Conservation (phyloP, 1,284 basidiomycete genomes). For the Rhodofomes roseus region DNA sequence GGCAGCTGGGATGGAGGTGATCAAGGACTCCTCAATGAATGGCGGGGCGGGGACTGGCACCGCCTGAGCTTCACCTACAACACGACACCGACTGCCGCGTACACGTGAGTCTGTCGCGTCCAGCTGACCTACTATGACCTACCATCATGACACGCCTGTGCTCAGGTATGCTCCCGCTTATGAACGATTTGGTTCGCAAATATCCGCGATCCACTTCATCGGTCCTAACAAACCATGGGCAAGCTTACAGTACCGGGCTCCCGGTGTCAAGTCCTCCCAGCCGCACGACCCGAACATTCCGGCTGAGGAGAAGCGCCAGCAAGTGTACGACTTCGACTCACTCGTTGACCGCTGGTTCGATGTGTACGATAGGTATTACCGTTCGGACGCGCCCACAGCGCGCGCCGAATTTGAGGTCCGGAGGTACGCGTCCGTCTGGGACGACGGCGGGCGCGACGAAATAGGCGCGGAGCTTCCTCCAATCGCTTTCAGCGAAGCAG, state of each 20-base stretch:
- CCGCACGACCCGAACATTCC: constrained; percentile 28
- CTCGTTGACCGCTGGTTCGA: constrained; percentile 90
- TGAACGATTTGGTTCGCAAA: constrained; percentile 85
- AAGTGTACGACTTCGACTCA: constrained; percentile 68
- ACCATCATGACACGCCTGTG: background rate
- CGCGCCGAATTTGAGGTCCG: constrained; percentile 60
- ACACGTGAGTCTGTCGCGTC: constrained; percentile 65
- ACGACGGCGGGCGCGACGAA: constrained; percentile 36
- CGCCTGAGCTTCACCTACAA: constrained; percentile 95
- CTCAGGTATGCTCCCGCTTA: constrained; percentile 92
- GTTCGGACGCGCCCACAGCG: constrained; percentile 42
- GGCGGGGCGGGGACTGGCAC: constrained; percentile 85
- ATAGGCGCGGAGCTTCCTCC: constrained; percentile 27
- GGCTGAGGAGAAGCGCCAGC: constrained; percentile 14
- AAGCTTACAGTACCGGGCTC: constrained; percentile 61
- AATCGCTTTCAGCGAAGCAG: constrained; percentile 13
- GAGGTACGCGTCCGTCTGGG: constrained; percentile 74
- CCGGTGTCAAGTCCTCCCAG: constrained; percentile 38
- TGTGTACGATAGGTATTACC: constrained; percentile 86
- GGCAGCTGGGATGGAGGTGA: constrained; percentile 98
- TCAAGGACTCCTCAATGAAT: constrained; percentile 95
- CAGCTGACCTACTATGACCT: constrained; percentile 5
- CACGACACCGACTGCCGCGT: constrained; percentile 95
- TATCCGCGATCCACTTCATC: constrained; percentile 92
- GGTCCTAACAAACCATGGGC: constrained; percentile 94